Conservation (phyloP, 345 rosid species). For the Carallia brachiata region DNA sequence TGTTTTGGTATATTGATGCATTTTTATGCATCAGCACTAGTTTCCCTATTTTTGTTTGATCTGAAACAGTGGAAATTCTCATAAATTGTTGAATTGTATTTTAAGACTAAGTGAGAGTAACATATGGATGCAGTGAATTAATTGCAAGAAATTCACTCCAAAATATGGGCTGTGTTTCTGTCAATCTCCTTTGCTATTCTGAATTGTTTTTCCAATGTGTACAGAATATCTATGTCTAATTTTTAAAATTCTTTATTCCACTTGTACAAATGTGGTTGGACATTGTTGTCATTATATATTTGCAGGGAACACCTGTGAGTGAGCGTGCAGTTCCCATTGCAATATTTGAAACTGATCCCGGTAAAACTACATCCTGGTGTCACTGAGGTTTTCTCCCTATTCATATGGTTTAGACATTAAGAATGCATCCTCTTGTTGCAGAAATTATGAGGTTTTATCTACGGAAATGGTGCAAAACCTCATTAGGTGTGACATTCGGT, state of each 20-base stretch:
- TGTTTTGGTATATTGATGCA: constrained; percentile 13
- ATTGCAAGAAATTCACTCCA: too few species aligned
- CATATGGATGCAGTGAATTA: too few species aligned
- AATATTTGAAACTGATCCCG: constrained; percentile 80
- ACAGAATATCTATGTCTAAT: not conserved
- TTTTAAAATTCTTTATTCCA: constrained; percentile 11
- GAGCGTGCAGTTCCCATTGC: constrained; percentile 99
- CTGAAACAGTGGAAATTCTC: too few species aligned
- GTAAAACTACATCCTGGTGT: constrained; percentile 40
- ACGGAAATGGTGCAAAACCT: constrained; percentile 91
- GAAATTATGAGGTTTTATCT: constrained; percentile 71
- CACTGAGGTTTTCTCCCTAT: constrained; percentile 6
- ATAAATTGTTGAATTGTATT: too few species aligned
- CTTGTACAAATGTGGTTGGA: constrained; percentile 5
- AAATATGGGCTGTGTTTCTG: not conserved
- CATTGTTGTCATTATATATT: constrained; percentile 17
- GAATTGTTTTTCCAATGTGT: not conserved
- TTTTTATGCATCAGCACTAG: not conserved
- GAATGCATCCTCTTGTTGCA: constrained; percentile 33
- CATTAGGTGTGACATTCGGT: constrained; percentile 70
- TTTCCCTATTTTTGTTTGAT: too few species aligned
- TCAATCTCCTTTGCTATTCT: not conserved
- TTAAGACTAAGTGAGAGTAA: too few species aligned
- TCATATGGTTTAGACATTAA: constrained; percentile 18
- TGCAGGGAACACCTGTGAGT: constrained; percentile 92